Percentiles rank a stretch among this genome's conserved stretches.
These are phyloP conservation scores for Cadophora gregata DNA, from an alignment of 2,329 filamentous ascomycete genomes.

Conservation along the genomic window DNA sequence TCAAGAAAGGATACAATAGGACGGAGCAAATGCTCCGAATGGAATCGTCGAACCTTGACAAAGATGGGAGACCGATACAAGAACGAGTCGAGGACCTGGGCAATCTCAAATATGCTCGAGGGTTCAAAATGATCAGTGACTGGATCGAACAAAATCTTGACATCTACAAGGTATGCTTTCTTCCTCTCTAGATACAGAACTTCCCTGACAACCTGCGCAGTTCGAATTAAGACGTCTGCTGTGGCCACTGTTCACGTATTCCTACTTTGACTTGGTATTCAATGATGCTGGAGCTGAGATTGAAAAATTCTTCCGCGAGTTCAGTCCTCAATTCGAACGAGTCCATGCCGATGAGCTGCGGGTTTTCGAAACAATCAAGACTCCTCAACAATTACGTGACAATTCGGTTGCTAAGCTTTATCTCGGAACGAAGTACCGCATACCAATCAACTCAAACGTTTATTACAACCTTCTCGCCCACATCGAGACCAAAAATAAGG, in stretches of 20 bases:
- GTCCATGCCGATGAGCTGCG: constrained; percentile 83
- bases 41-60: constrained; percentile 84
- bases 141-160: constrained; percentile 95
- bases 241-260: constrained; percentile 96
- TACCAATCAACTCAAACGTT: constrained; percentile 86
- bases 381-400: constrained; percentile 78
- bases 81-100: constrained; percentile 70
- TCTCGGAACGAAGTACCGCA: constrained; percentile 82
- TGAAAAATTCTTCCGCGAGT: constrained; percentile 73
- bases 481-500: constrained; percentile 83
- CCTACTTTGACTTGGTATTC: constrained; percentile 79
- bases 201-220: constrained; percentile 50
- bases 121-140: constrained; percentile 73
- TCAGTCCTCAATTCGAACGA: constrained; percentile 72
- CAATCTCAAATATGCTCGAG: constrained; percentile 77
- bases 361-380: constrained; percentile 72
- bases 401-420: constrained; percentile 84
- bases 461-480: constrained; percentile 86
- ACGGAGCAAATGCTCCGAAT: constrained; percentile 92
- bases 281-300: constrained; percentile 76
- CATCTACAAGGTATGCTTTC: constrained; percentile 77
- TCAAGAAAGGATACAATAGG: constrained; percentile 91
- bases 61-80: constrained; percentile 78
- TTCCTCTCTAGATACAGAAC: not conserved
- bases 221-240: constrained; percentile 86